Conservation (phyloP, 2,329 filamentous ascomycete genomes). For the Magnaporthales sp. region DNA sequence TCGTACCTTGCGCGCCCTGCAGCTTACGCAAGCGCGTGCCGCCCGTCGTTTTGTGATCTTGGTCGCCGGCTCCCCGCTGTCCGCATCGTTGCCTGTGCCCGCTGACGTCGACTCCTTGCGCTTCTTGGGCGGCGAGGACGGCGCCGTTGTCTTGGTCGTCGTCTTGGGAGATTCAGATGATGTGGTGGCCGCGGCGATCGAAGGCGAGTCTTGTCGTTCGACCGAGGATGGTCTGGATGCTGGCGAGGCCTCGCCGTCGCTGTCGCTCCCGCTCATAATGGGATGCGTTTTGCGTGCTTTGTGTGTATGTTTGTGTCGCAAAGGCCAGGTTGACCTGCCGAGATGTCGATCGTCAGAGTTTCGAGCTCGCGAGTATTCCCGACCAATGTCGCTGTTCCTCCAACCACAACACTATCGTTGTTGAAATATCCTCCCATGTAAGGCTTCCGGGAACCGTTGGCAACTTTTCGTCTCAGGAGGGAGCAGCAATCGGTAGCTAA, state of each 20-base stretch:
- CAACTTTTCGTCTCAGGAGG: background rate
- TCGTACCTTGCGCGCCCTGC: slow-evolving; percentile 80
- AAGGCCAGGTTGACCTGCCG: background rate
- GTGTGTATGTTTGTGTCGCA: background rate
- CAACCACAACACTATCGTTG: background rate
- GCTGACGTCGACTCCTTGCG: slow-evolving; percentile 9
- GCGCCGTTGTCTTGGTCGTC: slow-evolving; percentile 8
- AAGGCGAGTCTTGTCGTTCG: slow-evolving; percentile 2
- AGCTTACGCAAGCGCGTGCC: slow-evolving; percentile 85
- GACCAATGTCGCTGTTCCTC: background rate
- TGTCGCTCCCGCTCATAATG: slow-evolving; percentile 7
- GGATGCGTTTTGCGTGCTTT: background rate
- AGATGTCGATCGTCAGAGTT: background rate
- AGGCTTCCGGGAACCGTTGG: background rate
- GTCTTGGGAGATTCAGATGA: background rate
- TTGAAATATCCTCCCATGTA: background rate
- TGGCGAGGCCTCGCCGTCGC: slow-evolving; percentile 8
- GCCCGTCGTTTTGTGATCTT: slow-evolving; percentile 69
- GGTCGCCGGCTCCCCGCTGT: slow-evolving; percentile 21
- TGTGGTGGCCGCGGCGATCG: background rate
- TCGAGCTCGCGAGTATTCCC: background rate
- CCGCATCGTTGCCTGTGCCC: slow-evolving; percentile 14
- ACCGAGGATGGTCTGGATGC: slow-evolving; percentile 5
- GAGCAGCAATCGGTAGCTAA: background rate
- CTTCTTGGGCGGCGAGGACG: slow-evolving; percentile 4